These are phyloP conservation scores for Penicillium sp. DNA, from an alignment of 2,329 filamentous ascomycete species.

Conservation along the genomic window DNA sequence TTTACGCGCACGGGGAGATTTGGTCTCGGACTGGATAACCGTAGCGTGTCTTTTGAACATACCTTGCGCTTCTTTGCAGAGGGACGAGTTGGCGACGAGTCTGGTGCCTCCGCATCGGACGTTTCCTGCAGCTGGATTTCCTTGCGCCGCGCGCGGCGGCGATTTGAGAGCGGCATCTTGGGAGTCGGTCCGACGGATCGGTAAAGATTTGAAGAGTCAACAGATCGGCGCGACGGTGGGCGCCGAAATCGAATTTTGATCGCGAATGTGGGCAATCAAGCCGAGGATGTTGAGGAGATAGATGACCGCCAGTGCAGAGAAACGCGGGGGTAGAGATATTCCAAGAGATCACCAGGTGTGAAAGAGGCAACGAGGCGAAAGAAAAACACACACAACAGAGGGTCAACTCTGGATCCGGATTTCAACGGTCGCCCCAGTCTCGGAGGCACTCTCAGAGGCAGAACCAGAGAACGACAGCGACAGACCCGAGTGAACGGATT, in stretches of 20 bases:
- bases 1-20: conserved; percentile 6
- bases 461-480: conserved; percentile 35
- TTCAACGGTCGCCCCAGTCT: conserved; percentile 28
- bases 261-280: conserved; percentile 8
- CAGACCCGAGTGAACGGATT: conserved; percentile 28
- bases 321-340: neutral
- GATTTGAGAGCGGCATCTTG: conserved; percentile 48
- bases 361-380: conserved; percentile 20
- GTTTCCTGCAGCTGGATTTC: conserved; percentile 50
- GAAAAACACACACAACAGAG: conserved; percentile 27
- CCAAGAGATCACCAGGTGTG: neutral
- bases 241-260: conserved; percentile 9
- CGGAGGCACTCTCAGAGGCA: conserved; percentile 29
- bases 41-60: conserved; percentile 18
- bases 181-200: neutral
- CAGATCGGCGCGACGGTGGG: conserved; percentile 6
- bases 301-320: neutral
- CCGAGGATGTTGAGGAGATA: neutral
- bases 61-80: conserved; percentile 56
- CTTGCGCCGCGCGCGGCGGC: conserved; percentile 51
- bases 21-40: conserved; percentile 11
- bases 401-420: conserved; percentile 27
- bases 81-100: conserved; percentile 53
- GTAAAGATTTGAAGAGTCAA: neutral
- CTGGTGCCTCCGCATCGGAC: conserved; percentile 50